These are phyloP conservation scores for Exidia glandulosa DNA, from an alignment of 768 basidiomycete species.

Conservation along the genomic window DNA sequence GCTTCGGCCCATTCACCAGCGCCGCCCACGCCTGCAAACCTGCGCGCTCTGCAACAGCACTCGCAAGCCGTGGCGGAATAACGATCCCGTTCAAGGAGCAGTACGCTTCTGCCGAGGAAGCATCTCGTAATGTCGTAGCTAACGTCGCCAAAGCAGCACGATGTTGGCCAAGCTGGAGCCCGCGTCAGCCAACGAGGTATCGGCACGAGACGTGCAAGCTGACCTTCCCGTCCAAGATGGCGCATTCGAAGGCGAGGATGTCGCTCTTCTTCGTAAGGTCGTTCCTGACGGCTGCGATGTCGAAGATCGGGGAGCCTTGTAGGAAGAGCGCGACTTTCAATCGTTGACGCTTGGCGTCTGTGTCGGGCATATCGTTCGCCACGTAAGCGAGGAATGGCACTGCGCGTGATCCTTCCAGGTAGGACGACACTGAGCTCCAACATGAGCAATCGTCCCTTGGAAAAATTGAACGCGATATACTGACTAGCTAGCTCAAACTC, in stretches of 20 bases:
- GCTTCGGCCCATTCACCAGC: slow-evolving; percentile 22
- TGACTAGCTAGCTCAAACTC: not conserved
- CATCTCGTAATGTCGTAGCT: slow-evolving; percentile 60
- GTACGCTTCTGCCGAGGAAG: slow-evolving; percentile 72
- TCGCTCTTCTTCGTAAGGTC: slow-evolving; percentile 38
- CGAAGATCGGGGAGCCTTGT: slow-evolving; percentile 63
- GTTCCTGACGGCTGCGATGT: slow-evolving; percentile 35
- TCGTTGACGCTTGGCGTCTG: slow-evolving; percentile 57
- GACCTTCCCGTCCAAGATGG: slow-evolving; percentile 74
- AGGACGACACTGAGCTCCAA: slow-evolving; percentile 37
- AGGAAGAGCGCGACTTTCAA: slow-evolving; percentile 72
- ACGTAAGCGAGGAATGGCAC: slow-evolving; percentile 62
- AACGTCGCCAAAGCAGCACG: slow-evolving; percentile 54
- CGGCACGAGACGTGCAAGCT: slow-evolving; percentile 3
- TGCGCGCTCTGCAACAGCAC: slow-evolving; percentile 36
- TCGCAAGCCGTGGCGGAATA: slow-evolving; percentile 47
- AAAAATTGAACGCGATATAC: not conserved
- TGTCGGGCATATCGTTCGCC: slow-evolving; percentile 72
- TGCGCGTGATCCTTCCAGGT: slow-evolving; percentile 27
- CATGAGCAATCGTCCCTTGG: not conserved
- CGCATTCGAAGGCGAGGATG: slow-evolving; percentile 58
- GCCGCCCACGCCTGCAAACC: slow-evolving; percentile 46
- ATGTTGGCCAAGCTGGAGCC: slow-evolving; percentile 42
- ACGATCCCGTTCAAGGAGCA: slow-evolving; percentile 73
- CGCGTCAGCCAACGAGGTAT: slow-evolving; percentile 3